These are phyloP conservation scores for Volvox reticuliferus DNA, from an alignment of 139 green algal species.

Conservation along the genomic window DNA sequence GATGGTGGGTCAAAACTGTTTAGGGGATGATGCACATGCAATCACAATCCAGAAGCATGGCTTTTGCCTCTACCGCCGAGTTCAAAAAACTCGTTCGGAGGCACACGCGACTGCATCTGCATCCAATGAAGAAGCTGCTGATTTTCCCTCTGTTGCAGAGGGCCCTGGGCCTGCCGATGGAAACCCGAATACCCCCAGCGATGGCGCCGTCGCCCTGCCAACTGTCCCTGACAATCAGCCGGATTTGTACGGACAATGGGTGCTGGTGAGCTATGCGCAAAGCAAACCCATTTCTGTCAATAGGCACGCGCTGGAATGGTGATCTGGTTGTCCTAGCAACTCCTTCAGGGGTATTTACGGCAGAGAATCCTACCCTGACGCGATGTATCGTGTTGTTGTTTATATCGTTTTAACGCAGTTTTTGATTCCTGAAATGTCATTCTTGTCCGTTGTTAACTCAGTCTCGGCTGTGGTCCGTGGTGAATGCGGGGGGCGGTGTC, in stretches of 20 bases:
- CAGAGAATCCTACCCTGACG: neutral
- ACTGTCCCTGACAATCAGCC: neutral
- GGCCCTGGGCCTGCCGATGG: conserved; percentile 19
- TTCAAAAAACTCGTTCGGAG: too few species aligned
- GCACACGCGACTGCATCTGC: neutral
- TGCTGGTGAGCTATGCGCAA: neutral
- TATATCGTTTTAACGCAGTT: too few species aligned
- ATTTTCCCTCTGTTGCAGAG: neutral
- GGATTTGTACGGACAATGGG: conserved; percentile 3
- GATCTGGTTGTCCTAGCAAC: too few species aligned
- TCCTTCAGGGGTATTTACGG: neutral
- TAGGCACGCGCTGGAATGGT: too few species aligned
- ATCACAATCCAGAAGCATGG: too few species aligned
- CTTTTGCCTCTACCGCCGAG: neutral
- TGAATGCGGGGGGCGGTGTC: too few species aligned
- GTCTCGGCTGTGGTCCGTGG: too few species aligned
- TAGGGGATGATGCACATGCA: too few species aligned
- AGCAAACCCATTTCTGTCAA: too few species aligned
- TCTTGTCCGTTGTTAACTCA: too few species aligned
- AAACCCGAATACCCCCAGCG: conserved; percentile 10
- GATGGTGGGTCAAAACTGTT: neutral
- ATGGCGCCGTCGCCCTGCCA: neutral
- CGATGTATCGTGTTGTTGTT: too few species aligned
- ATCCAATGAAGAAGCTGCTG: neutral
- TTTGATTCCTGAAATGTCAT: too few species aligned